These are phyloP conservation scores for Umbelopsis sp. DNA, from an alignment of 192 early-diverging fungal species.

Conservation along the genomic window DNA sequence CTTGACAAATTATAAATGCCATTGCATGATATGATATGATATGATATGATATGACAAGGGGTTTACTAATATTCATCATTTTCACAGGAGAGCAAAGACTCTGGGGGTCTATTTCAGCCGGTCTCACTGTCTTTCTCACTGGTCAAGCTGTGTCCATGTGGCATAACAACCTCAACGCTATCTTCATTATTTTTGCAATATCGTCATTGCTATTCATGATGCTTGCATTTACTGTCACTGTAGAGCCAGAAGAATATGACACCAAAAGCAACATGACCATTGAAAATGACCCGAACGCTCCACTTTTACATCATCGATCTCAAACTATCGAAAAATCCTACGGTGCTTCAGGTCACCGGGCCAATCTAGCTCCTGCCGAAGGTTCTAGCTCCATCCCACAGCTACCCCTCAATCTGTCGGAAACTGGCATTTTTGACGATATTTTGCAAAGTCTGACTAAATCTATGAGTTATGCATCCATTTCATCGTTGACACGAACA, in stretches of 20 bases:
- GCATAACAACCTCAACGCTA: conserved; percentile 3
- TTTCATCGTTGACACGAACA: neutral
- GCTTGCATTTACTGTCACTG: neutral
- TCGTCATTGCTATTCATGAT: neutral
- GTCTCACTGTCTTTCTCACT: conserved; percentile 20
- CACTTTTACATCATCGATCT: neutral
- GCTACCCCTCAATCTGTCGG: neutral
- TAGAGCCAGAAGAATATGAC: conserved; percentile 3
- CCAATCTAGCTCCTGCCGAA: neutral
- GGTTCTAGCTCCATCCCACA: neutral
- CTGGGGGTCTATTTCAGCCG: conserved; percentile 38
- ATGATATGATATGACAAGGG: too few species aligned
- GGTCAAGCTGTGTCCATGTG: conserved; percentile 12
- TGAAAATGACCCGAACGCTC: neutral
- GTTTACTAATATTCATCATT: neutral
- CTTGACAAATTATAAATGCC: neutral
- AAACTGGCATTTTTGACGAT: conserved; percentile 6
- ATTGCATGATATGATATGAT: too few species aligned
- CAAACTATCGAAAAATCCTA: neutral
- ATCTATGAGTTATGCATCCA: neutral
- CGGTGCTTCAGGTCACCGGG: neutral
- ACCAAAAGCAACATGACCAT: neutral
- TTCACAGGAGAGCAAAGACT: conserved; percentile 31
- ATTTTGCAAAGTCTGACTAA: neutral
- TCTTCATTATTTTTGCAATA: neutral